phyloP scores from a whole-genome alignment of 257 asterid genomes.

The Nicotiana tabacum region DNA sequence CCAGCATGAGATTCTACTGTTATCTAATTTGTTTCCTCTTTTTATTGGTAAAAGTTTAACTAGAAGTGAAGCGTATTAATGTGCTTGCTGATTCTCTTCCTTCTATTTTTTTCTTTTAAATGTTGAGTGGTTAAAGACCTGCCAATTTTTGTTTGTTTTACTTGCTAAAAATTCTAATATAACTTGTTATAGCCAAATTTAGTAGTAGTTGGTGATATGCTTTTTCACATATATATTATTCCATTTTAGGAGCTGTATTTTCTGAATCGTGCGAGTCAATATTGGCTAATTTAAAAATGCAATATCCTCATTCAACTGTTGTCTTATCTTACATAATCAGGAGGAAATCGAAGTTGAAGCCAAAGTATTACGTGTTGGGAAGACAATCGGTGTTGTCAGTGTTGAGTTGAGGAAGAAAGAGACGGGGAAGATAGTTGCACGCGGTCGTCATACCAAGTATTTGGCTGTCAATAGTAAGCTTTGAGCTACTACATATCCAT shows the following conservation, averaged over 20 bases:
- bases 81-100: not conserved
- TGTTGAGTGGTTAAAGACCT: not conserved
- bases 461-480: constrained; percentile 44
- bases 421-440: constrained; percentile 55
- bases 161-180: not conserved
- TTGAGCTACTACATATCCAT: constrained; percentile 15
- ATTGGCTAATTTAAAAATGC: not conserved
- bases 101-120: not conserved
- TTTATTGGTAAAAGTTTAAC: not conserved
- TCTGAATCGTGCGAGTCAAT: not conserved
- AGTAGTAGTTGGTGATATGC: not conserved
- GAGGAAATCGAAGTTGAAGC: constrained; percentile 64
- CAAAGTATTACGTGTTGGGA: constrained; percentile 57
- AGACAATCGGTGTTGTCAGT: constrained; percentile 49
- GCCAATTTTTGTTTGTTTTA: not conserved
- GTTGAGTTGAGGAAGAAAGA: constrained; percentile 48
- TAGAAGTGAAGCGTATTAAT: not conserved
- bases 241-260: not conserved
- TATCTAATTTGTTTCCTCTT: not conserved
- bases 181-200: not conserved
- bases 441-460: constrained; percentile 67
- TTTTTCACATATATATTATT: not conserved
- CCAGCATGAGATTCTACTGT: not conserved
- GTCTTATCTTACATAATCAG: constrained; percentile 23
- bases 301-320: not conserved